Evolutionary conservation across 345 rosid species (phyloP).

Genomic region (Nephelium lappaceum): DNA sequence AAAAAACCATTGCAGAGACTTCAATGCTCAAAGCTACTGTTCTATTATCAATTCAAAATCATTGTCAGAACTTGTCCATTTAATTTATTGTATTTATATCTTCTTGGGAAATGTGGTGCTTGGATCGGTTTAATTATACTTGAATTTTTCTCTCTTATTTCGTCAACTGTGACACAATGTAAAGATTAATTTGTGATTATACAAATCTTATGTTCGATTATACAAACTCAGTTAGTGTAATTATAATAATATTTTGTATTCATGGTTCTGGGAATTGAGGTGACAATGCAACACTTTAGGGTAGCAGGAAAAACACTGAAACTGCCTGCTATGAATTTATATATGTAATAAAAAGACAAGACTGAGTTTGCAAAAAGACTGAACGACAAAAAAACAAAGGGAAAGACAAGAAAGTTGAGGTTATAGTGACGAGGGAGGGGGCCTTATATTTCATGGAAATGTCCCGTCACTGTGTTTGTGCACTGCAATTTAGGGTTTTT

Average conservation of each 20-base stretch:
- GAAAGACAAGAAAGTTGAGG: constrained; percentile 30
- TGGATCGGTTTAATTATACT: neutral
- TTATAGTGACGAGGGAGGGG: neutral
- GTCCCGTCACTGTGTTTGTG: constrained; percentile 23
- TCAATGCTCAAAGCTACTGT: constrained; percentile 30
- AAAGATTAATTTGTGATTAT: too few relatives aligned
- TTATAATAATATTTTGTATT: too few relatives aligned
- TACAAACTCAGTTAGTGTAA: neutral
- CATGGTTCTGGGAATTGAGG: neutral
- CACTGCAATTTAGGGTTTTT: constrained; percentile 21
- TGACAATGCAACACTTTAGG: constrained; percentile 9
- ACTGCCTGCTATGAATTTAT: neutral
- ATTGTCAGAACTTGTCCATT: constrained; percentile 29
- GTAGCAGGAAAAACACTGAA: neutral
- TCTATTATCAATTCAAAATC: constrained; percentile 28
- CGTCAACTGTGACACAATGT: too few relatives aligned
- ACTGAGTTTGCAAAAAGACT: neutral
- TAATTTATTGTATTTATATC: constrained; percentile 11
- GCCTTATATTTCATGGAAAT: constrained; percentile 22
- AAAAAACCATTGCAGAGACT: constrained; percentile 28
- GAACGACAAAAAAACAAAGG: constrained; percentile 8
- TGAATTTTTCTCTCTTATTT: too few relatives aligned
- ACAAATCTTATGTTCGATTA: too few relatives aligned
- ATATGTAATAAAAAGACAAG: neutral
- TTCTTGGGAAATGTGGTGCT: constrained; percentile 38